Evolutionary conservation across 2,329 filamentous ascomycete genomes (phyloP), one percentile per base, ranked within the genome.

Genomic region (Botryotinia globosa): DNA sequence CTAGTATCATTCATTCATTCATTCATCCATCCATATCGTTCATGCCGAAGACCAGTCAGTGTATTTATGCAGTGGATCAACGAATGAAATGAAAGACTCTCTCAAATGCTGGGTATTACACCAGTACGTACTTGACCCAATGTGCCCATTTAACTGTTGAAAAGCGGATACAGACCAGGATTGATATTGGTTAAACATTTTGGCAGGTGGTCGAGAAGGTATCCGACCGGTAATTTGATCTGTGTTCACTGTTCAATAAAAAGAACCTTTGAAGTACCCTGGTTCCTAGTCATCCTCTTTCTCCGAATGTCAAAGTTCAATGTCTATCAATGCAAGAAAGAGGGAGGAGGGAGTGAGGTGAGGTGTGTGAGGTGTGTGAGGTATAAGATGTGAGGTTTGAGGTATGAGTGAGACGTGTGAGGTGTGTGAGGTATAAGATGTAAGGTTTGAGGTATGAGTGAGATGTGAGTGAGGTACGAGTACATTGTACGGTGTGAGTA

Each of bases 191-290:
- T 20, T 48, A 4, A 45, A 14, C 8, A 39, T 12, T 67, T 32
- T 56, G 64, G 34, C 48, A 54, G 64, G 34, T 67, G 64, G 64
- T 56, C 34, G 34, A 67, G 64, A 67, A 42, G 45, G 34, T 42
- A 32, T 56, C 45, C 45, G 64, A 67, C 64, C 64, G 64, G 64
- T 67, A 67, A 67, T 67, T 67, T 67, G 64, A 67, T 67, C 63
- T 51, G 45, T 66, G 63, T 54, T 67, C 44, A 66, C 32, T 66
- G 63, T 54, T 67, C 44, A 66, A 66, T 51, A 44, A 66, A 34
- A 37, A 45, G 18, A 44, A 64, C 45, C 37, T 63, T 44, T 18
- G 9, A 37, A 39, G 32, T 14, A 14, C 20, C 20, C 58, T 61
- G 32, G 12, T 34, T 64, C 32, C 45, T 34, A n/a, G 51, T 4